phyloP scores from a whole-genome alignment of 1,284 basidiomycete species.

The Lignosus rhinocerotis region DNA sequence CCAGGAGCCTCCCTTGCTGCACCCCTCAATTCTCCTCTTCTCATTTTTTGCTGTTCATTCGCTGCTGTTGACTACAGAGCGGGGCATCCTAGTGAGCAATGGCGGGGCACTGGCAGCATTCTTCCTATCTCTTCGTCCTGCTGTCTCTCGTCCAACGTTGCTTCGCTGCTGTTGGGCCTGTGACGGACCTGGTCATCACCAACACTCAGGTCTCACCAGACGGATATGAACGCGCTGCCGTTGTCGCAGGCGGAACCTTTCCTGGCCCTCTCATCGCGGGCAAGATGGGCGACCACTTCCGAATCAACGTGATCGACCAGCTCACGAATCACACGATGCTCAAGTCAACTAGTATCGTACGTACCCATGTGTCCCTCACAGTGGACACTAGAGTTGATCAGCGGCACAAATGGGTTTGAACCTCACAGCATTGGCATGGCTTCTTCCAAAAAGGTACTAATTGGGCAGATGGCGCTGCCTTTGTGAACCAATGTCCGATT shows the following conservation, averaged over 20 bases:
- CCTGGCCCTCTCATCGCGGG: conserved; percentile 31
- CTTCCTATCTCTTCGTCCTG: conserved; percentile 1
- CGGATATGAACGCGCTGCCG: conserved; percentile 24
- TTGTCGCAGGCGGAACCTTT: conserved; percentile 28
- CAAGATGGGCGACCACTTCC: conserved; percentile 28
- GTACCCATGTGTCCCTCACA: conserved; percentile 1
- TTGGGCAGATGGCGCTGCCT: conserved; percentile 35
- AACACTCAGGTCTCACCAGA: conserved; percentile 26
- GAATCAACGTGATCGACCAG: conserved; percentile 37
- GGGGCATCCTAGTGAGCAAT: neutral
- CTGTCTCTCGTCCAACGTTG: conserved; percentile 3
- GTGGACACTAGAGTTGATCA: neutral
- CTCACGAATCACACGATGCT: conserved; percentile 37
- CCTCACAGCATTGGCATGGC: conserved; percentile 37
- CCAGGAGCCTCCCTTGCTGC: too few species aligned
- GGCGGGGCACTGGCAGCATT: neutral
- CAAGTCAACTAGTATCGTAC: conserved; percentile 37
- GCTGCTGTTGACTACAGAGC: neutral
- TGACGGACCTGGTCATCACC: conserved; percentile 23
- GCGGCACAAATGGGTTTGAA: neutral
- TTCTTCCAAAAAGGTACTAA: conserved; percentile 32
- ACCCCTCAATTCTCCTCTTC: neutral
- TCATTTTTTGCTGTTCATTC: neutral
- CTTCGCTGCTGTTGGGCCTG: conserved; percentile 19
- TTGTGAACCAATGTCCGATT: conserved; percentile 53